Percentiles rank a stretch among this genome's conserved stretches.
These are phyloP conservation scores for Shiraia sp. DNA, from an alignment of 2,329 filamentous ascomycete species.

Conservation along the genomic window DNA sequence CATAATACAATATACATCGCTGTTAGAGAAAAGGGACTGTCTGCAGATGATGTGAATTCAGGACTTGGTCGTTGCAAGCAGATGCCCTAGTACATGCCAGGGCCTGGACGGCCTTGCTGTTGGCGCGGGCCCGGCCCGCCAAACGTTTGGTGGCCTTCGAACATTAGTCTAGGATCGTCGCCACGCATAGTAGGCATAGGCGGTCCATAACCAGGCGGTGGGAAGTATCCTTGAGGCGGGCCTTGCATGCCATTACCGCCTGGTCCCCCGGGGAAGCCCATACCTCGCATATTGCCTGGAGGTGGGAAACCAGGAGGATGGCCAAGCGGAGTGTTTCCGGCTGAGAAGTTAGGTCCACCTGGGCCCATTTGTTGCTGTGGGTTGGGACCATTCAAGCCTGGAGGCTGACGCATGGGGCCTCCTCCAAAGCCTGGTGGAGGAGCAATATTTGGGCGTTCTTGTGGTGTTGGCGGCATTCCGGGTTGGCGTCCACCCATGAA, in stretches of 20 bases:
- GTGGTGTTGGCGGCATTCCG: constrained; percentile 42
- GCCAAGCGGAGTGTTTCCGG: constrained; percentile 44
- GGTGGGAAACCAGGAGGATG: constrained; percentile 42
- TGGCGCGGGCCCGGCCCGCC: constrained; percentile 33
- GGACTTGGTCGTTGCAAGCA: background rate
- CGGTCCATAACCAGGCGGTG: constrained; percentile 36
- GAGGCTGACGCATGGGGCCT: constrained; percentile 42
- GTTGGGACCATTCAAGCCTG: constrained; percentile 35
- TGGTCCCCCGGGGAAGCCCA: constrained; percentile 34
- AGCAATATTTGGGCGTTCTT: constrained; percentile 42
- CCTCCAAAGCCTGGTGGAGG: constrained; percentile 43
- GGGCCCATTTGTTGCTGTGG: constrained; percentile 38
- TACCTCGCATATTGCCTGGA: constrained; percentile 33
- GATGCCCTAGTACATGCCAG: constrained; percentile 35
- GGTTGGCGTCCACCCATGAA: constrained; percentile 39
- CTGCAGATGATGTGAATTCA: background rate
- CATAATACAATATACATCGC: constrained; percentile 6
- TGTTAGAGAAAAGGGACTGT: constrained; percentile 4
- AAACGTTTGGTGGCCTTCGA: constrained; percentile 36
- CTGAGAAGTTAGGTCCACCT: constrained; percentile 38
- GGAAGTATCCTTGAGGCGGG: constrained; percentile 43
- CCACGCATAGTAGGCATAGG: constrained; percentile 37
- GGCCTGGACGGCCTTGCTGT: constrained; percentile 33
- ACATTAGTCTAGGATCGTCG: constrained; percentile 44
- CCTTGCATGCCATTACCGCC: constrained; percentile 38